Conservation (phyloP, 495 filamentous ascomycete species). For the Aspergillus mulundensis region DNA sequence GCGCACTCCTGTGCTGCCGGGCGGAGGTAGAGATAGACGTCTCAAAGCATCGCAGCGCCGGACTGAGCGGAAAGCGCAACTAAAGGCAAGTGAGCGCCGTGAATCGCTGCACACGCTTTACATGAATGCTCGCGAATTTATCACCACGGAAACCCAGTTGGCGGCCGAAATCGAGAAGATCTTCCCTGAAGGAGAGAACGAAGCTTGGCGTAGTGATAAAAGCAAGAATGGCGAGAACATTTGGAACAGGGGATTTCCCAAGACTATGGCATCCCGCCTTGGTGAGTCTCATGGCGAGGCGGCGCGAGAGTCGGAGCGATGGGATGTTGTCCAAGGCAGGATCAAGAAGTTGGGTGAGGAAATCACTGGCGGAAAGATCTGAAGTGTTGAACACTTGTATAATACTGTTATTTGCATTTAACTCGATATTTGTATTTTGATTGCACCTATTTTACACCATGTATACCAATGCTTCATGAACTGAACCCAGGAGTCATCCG, state of each 20-base stretch:
- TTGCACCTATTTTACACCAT: slow-evolving; percentile 5
- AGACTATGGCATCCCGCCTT: slow-evolving; percentile 42
- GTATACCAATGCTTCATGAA: slow-evolving; percentile 5
- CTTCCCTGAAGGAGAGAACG: slow-evolving; percentile 52
- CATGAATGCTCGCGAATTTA: slow-evolving; percentile 60
- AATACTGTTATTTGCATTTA: slow-evolving; percentile 16
- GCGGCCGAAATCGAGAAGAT: slow-evolving; percentile 56
- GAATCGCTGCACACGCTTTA: slow-evolving; percentile 59
- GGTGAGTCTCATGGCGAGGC: slow-evolving; percentile 30
- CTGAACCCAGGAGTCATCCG: not conserved
- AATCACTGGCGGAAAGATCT: slow-evolving; percentile 67
- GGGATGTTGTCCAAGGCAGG: slow-evolving; percentile 50
- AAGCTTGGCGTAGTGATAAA: slow-evolving; percentile 46
- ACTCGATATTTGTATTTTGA: not conserved
- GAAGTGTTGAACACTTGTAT: slow-evolving; percentile 20
- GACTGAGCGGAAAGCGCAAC: slow-evolving; percentile 30
- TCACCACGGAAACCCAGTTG: slow-evolving; percentile 59
- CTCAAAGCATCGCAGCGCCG: slow-evolving; percentile 40
- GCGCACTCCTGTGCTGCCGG: slow-evolving; percentile 36
- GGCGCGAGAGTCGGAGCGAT: slow-evolving; percentile 31
- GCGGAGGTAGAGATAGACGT: slow-evolving; percentile 46
- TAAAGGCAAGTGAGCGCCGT: slow-evolving; percentile 38
- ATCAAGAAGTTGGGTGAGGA: slow-evolving; percentile 62
- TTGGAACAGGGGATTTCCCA: slow-evolving; percentile 55
- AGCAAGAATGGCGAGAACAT: slow-evolving; percentile 45